Percentiles rank a stretch among this genome's conserved stretches.
phyloP scores from a whole-genome alignment of 768 basidiomycete species.

The Russula sp. region DNA sequence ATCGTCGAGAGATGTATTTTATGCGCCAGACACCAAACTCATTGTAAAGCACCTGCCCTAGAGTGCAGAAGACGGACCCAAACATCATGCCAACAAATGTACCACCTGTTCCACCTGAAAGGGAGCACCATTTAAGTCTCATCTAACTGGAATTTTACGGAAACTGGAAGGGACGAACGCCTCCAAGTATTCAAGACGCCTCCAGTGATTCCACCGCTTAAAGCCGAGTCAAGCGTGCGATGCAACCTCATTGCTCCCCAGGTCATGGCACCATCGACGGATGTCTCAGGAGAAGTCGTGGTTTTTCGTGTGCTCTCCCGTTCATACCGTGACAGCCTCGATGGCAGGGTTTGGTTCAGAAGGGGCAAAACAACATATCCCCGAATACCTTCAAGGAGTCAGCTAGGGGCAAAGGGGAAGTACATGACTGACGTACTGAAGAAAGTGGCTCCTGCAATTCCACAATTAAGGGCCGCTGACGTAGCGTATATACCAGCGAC shows the following conservation, averaged over 20 bases:
- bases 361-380: slow-evolving; percentile 70
- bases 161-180: slow-evolving; percentile 37
- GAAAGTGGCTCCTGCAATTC: slow-evolving; percentile 64
- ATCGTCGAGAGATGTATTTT: slow-evolving; percentile 42
- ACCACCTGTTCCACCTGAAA: slow-evolving; percentile 53
- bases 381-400: slow-evolving; percentile 46
- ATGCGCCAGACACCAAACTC: slow-evolving; percentile 56
- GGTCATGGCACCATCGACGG: slow-evolving; percentile 25
- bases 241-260: slow-evolving; percentile 51
- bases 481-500: slow-evolving; percentile 38
- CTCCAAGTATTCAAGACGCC: slow-evolving; percentile 50
- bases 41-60: slow-evolving; percentile 65
- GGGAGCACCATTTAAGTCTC: slow-evolving; percentile 2
- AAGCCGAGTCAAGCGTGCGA: slow-evolving; percentile 59
- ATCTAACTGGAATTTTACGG: not conserved
- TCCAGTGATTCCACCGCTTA: slow-evolving; percentile 66
- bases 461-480: slow-evolving; percentile 64
- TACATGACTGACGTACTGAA: slow-evolving; percentile 49
- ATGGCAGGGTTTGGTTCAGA: slow-evolving; percentile 39
- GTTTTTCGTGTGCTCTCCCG: slow-evolving; percentile 33
- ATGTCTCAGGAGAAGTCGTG: slow-evolving; percentile 19
- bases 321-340: slow-evolving; percentile 36
- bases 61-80: slow-evolving; percentile 47
- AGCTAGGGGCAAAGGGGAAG: not conserved
- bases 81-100: slow-evolving; percentile 54